Evolutionary conservation across 148 eudicot genomes (phyloP).

Genomic region (Silene conica): DNA sequence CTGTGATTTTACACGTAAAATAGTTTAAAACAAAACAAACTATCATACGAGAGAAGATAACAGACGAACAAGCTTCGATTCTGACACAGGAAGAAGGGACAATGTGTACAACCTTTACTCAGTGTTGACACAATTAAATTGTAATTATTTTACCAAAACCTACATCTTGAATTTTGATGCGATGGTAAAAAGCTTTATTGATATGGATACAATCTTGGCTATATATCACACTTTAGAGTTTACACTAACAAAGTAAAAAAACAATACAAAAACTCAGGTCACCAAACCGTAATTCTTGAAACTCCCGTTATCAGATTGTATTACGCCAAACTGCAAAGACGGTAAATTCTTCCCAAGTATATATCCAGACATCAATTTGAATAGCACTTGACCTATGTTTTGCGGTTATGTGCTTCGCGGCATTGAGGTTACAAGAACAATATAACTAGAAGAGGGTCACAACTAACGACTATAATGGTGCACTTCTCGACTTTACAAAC

Average conservation of each 20-base stretch:
- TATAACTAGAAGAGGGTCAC: neutral
- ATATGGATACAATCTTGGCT: neutral
- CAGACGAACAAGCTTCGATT: too few relatives aligned
- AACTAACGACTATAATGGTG: neutral
- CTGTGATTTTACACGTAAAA: neutral
- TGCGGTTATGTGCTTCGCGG: neutral
- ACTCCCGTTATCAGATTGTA: neutral
- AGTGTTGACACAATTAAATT: too few relatives aligned
- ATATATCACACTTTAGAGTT: neutral
- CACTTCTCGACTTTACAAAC: neutral
- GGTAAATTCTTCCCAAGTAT: neutral
- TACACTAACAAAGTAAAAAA: neutral
- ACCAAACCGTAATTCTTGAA: neutral
- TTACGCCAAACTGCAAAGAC: neutral
- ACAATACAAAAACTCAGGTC: neutral
- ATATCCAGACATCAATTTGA: neutral
- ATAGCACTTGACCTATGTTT: neutral
- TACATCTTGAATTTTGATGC: too few relatives aligned
- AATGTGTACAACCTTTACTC: too few relatives aligned
- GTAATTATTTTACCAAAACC: too few relatives aligned
- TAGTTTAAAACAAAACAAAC: neutral
- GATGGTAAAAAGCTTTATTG: neutral
- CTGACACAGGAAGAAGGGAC: too few relatives aligned
- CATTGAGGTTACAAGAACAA: neutral
- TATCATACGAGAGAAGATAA: too few relatives aligned